A percentile compares a stretch with the other conserved stretches of the same genome.
phyloP scores from a whole-genome alignment of 345 rosid species.

The Stellera chamaejasme region DNA sequence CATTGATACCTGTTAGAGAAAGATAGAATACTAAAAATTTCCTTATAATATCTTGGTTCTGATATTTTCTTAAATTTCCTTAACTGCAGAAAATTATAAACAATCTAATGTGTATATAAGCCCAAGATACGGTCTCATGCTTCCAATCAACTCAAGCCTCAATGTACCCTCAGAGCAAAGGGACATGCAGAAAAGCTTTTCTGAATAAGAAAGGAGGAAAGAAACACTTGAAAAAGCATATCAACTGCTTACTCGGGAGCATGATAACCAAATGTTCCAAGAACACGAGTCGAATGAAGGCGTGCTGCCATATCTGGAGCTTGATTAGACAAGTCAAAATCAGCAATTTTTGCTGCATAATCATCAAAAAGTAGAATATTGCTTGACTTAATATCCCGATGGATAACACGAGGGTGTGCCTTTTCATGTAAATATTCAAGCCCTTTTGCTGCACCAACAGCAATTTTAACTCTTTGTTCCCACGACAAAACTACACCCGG shows the following conservation, averaged over 20 bases:
- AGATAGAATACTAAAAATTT: too few relatives aligned
- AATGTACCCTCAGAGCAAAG: too few relatives aligned
- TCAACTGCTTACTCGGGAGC: slow-evolving; percentile 81
- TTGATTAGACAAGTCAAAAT: slow-evolving; percentile 90
- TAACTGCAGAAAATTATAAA: too few relatives aligned
- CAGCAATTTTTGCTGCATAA: slow-evolving; percentile 84
- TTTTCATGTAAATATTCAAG: slow-evolving; percentile 94
- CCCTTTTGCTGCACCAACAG: slow-evolving; percentile 86
- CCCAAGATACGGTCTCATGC: too few relatives aligned
- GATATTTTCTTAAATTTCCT: too few relatives aligned
- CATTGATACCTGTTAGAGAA: background rate
- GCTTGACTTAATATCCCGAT: slow-evolving; percentile 87
- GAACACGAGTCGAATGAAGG: slow-evolving; percentile 89
- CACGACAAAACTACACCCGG: slow-evolving; percentile 79
- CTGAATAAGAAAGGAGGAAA: background rate
- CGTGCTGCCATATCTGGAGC: slow-evolving; percentile 91
- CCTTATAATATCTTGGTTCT: too few relatives aligned
- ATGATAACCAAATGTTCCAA: slow-evolving; percentile 95
- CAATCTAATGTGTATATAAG: too few relatives aligned
- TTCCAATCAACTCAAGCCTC: too few relatives aligned
- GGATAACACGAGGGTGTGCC: slow-evolving; percentile 63
- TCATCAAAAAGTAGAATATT: slow-evolving; percentile 75
- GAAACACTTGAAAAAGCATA: background rate
- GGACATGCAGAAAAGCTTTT: too few relatives aligned
- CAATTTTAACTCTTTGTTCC: slow-evolving; percentile 90